A percentile compares a stretch with the other conserved stretches of the same genome.
Conservation (phyloP, 164 flowering plant genomes). For the Chimonanthus praecox region DNA sequence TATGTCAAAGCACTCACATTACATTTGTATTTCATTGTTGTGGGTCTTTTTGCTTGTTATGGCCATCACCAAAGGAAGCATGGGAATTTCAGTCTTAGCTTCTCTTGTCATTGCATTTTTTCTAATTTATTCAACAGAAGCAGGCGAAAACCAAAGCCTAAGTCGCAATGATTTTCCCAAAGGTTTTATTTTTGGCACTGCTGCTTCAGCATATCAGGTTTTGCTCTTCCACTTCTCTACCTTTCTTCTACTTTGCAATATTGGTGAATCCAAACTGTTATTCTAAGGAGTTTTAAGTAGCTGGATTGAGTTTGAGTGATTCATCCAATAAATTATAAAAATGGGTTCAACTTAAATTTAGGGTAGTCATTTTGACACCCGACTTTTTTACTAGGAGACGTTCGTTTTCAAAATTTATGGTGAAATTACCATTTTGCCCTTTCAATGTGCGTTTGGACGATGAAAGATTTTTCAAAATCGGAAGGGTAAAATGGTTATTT, state of each 20-base stretch:
- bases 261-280: neutral
- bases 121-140: neutral
- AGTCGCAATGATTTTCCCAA: conserved; percentile 66
- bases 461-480: no score
- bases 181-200: conserved; percentile 75
- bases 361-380: neutral
- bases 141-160: conserved; percentile 1
- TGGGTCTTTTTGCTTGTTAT: no score
- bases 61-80: neutral
- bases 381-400: neutral
- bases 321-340: no score
- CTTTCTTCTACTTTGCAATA: neutral
- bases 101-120: neutral
- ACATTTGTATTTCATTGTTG: no score
- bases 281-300: no score
- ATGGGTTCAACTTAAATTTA: neutral
- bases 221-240: neutral
- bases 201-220: conserved; percentile 92
- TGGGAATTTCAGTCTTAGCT: neutral
- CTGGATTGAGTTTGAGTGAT: neutral
- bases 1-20: no score
- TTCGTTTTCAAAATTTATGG: no score
- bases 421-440: no score
- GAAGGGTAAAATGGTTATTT: no score
- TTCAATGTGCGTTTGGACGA: no score